Base-by-base conservation (phyloP, 1,139 yeast genomes). In the Saccharomyces hybrid region DNA sequence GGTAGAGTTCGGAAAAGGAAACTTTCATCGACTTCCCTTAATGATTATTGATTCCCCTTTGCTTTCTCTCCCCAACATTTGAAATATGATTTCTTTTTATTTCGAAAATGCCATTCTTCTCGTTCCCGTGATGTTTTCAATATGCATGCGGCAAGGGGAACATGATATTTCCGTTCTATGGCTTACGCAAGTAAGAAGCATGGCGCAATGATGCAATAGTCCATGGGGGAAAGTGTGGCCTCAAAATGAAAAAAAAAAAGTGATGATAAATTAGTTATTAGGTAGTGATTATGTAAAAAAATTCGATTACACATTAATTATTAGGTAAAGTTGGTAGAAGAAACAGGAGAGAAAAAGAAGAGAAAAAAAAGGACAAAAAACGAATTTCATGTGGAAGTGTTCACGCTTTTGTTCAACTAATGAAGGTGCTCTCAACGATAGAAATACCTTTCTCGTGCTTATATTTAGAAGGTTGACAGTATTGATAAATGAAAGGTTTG, bases 401-500 rank as follows among this genome's bases (percentile, higher is more conserved):
- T 34, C 14, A 9, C 42, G 11, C 42, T 48, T 28, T 30, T 30
- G 49, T 14, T 52, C 46, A 57, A 56, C 64, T 60, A 23, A 68
- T 66, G 50, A 65, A 66, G 4, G 70, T 64, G 30, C 64, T 56
- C 55, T 68, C 71, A 27, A 65, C 56, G 30, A 68, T 64, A 8
- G 66, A 60, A 8, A 66, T 58, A 32, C 69, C 70, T 47, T 55
- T 50, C 48, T 64, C 67, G 23, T 58, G 62, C 16, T 56, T 56
- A 46, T 57, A 63, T 13, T 57, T 53, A 11, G 65, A 57, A 14
- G 76, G 74, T 71, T 88, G 88, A 67, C 85, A 78, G 73, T 80
- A 89, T 73, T 88, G 96, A 71, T 87, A 89, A 62, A 89, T 86
- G 72, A 80, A 88, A 25, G 97, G 96, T 69, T 82, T 84, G 51